A percentile compares a stretch with the other conserved stretches of the same genome.
phyloP scores from a whole-genome alignment of 148 eudicot genomes.

The Pouteria glomerata region DNA sequence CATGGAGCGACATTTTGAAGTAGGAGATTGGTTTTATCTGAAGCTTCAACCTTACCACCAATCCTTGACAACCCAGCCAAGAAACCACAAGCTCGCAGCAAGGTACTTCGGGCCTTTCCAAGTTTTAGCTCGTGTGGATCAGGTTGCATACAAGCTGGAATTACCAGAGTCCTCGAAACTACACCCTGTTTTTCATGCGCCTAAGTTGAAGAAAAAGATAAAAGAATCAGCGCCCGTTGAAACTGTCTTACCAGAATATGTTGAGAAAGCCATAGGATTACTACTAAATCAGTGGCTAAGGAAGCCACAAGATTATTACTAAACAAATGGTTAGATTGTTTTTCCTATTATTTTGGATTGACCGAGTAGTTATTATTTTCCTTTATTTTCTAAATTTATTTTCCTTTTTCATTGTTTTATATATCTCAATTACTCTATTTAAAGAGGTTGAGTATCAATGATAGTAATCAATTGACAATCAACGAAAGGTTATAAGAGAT shows the following conservation, averaged over 20 bases:
- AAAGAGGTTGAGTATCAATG: neutral
- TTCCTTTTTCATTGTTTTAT: too few species aligned
- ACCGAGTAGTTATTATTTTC: too few species aligned
- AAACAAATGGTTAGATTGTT: too few species aligned
- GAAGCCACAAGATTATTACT: too few species aligned
- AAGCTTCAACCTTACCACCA: neutral
- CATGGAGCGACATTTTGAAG: neutral
- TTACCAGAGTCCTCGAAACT: neutral
- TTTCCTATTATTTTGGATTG: too few species aligned
- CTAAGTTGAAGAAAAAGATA: neutral
- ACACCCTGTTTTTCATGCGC: neutral
- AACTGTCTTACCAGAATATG: neutral
- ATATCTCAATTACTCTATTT: too few species aligned
- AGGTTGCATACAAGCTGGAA: neutral
- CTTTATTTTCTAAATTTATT: neutral
- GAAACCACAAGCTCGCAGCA: neutral
- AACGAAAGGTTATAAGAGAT: neutral
- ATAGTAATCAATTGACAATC: neutral
- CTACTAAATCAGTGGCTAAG: too few species aligned
- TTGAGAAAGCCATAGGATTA: too few species aligned
- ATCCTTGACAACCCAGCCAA: neutral
- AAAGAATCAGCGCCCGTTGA: neutral
- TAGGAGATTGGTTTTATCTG: neutral
- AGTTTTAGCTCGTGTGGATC: neutral
- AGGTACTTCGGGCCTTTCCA: neutral